Conservation (phyloP, 768 basidiomycete genomes). For the Termitomyces sp. region DNA sequence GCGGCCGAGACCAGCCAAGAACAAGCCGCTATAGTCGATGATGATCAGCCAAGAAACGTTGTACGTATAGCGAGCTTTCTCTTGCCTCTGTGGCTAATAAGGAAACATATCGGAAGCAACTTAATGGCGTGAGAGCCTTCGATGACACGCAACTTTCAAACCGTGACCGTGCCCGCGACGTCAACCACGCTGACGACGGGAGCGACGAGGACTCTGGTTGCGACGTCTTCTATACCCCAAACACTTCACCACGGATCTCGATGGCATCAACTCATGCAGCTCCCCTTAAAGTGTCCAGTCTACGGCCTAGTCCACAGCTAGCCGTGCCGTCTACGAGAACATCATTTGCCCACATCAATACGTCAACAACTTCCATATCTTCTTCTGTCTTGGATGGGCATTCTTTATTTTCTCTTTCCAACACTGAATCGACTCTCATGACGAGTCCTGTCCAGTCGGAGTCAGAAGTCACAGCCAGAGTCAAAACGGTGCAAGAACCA, state of each 20-base stretch:
- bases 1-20: conserved; percentile 28
- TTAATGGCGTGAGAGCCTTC: conserved; percentile 12
- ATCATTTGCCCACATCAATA: conserved; percentile 16
- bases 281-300: conserved; percentile 22
- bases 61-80: conserved; percentile 6
- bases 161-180: not conserved
- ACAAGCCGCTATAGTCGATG: conserved; percentile 5
- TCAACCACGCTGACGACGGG: conserved; percentile 11
- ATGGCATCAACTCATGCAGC: conserved; percentile 26
- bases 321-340: conserved; percentile 18
- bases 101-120: conserved; percentile 6
- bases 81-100: conserved; percentile 1
- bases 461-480: conserved; percentile 15
- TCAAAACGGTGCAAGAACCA: conserved; percentile 12
- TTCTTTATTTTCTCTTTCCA: conserved; percentile 31
- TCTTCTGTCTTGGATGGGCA: conserved; percentile 36
- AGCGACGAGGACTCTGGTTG: conserved; percentile 29
- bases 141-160: conserved; percentile 1
- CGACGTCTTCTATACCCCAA: conserved; percentile 61
- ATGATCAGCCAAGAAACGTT: conserved; percentile 1
- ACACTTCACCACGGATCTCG: conserved; percentile 46
- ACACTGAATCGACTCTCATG: conserved; percentile 30
- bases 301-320: conserved; percentile 5
- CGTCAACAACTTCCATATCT: conserved; percentile 29
- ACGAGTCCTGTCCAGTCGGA: conserved; percentile 29